Evolutionary conservation across 345 rosid species (phyloP).

Genomic region (Salix brachista): DNA sequence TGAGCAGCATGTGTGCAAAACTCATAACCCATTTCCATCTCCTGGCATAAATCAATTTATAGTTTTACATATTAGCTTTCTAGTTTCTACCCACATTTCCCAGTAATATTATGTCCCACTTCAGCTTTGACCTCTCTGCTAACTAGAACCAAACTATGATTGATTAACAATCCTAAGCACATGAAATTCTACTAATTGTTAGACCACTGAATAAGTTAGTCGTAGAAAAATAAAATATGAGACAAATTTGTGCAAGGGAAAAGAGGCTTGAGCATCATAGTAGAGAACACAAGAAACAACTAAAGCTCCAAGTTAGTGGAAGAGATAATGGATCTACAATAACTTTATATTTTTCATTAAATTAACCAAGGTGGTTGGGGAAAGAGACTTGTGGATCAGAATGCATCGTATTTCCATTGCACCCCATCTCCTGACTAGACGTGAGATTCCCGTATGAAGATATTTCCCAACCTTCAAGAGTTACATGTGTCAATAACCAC

Average conservation of each 20-base stretch:
- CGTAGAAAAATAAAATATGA: too few species aligned
- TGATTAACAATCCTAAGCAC: neutral
- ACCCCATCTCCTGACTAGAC: constrained; percentile 47
- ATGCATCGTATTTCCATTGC: constrained; percentile 56
- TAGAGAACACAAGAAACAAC: neutral
- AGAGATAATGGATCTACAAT: neutral
- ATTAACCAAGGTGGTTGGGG: constrained; percentile 27
- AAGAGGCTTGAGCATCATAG: neutral
- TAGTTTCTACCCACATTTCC: neutral
- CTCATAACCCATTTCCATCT: neutral
- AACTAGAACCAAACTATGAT: neutral
- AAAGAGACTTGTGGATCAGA: constrained; percentile 70
- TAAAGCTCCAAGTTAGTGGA: neutral
- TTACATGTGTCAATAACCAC: constrained; percentile 47
- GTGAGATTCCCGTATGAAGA: constrained; percentile 46
- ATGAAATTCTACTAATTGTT: neutral
- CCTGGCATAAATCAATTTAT: neutral
- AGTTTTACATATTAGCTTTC: neutral
- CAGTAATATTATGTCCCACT: neutral
- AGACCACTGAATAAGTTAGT: neutral
- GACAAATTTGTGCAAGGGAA: neutral
- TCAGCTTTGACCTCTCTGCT: neutral
- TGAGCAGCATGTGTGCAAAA: neutral
- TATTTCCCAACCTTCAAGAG: constrained; percentile 49
- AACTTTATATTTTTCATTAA: constrained; percentile 5